Percentiles rank a stretch among this genome's conserved stretches.
Conservation (phyloP, 768 basidiomycete genomes). For the Hypsizygus marmoreus region DNA sequence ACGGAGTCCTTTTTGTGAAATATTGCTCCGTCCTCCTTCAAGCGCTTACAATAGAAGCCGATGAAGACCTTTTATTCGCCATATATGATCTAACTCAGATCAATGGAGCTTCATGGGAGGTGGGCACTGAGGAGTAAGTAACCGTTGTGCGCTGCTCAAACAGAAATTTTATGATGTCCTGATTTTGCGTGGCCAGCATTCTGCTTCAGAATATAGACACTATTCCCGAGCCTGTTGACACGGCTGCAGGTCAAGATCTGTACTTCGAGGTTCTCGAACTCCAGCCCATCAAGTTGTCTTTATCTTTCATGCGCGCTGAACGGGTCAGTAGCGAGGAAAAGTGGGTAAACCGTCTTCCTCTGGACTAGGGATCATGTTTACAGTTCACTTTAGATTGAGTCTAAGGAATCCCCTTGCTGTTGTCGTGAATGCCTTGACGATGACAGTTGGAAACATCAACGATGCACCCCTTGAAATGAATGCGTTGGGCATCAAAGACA, state of each 20-base stretch:
- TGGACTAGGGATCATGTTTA: slow-evolving; percentile 8
- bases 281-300: slow-evolving; percentile 87
- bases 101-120: slow-evolving; percentile 89
- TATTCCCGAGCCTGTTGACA: slow-evolving; percentile 70
- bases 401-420: slow-evolving; percentile 91
- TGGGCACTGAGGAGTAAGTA: slow-evolving; percentile 71
- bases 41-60: slow-evolving; percentile 92
- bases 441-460: slow-evolving; percentile 97
- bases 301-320: slow-evolving; percentile 98
- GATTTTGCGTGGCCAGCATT: slow-evolving; percentile 45
- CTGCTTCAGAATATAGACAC: slow-evolving; percentile 70
- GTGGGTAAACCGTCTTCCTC: slow-evolving; percentile 44
- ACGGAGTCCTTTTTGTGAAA: slow-evolving; percentile 97
- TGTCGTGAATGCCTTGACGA: slow-evolving; percentile 90
- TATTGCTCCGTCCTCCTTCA: slow-evolving; percentile 94
- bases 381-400: slow-evolving; percentile 51
- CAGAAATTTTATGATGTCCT: too few relatives aligned
- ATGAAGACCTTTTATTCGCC: slow-evolving; percentile 94
- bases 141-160: too few relatives aligned
- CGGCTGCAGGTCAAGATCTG: slow-evolving; percentile 72
- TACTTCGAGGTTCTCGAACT: slow-evolving; percentile 97
- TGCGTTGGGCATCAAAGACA: slow-evolving; percentile 91
- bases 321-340: slow-evolving; percentile 91
- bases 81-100: slow-evolving; percentile 91
- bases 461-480: slow-evolving; percentile 94